Evolutionary conservation across 2,329 filamentous ascomycete genomes (phyloP), one percentile per base, ranked within the genome.

Genomic region (Pyrenochaeta sp.): DNA sequence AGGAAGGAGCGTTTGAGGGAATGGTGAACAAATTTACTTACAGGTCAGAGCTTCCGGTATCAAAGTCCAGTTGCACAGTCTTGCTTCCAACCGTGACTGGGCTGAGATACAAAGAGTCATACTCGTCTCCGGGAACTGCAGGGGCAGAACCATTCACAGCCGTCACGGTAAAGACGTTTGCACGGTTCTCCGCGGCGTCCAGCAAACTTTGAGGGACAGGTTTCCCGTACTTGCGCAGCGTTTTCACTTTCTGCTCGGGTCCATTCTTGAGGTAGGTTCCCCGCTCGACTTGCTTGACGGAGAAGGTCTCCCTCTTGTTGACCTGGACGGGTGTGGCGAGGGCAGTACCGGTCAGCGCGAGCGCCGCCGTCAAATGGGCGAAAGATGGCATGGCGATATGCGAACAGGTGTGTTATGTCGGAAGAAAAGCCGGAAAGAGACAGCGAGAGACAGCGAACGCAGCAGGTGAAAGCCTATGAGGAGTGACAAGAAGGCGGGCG

Each of bases 1-100:
- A 8, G 43, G 10, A 3, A 10, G 5, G 15, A 39, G 15, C 15
- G 36, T 6, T 8, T n/a, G 15, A 39, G 10, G 15, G 36, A 5
- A 39, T 8, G 32, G 8, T n/a, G 36, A 19, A 39, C 15, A 39
- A 13, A 13, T 32, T 25, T 15, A 78, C 84, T 79, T 76, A 87
- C 89, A 91, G 84, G 77, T 90, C 88, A 42, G 87, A 82, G 62
- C 82, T 90, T 61, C 82, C 89, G 13, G 90, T 93, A 65, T 93
- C 91, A 59, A 93, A 84, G 72, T 91, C 89, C 59, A 93, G 74
- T 58, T 87, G 84, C 61, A 91, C 72, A 2, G 79, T 84, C 66
- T 89, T 86, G 71, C 84, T 78, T 44, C 90, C 91, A 61, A 92
- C 80, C 2, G 80, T 82, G 46, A 92, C 85, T 0, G 88, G 86